These are phyloP conservation scores for Cephaloascus fragrans DNA, from an alignment of 805 yeast species.

Conservation along the genomic window DNA sequence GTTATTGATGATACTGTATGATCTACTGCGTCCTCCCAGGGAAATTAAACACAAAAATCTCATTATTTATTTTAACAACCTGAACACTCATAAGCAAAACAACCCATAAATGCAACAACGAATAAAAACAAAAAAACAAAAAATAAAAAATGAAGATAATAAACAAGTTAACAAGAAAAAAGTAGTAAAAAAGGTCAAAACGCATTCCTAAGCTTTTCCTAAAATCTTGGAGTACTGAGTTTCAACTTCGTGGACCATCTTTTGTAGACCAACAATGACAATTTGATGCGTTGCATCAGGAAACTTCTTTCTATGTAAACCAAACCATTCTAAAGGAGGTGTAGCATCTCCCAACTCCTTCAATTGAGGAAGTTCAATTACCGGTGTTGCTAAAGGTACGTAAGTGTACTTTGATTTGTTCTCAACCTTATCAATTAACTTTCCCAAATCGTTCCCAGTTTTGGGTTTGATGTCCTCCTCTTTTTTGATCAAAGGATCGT, in stretches of 20 bases:
- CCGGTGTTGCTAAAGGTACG: constrained; percentile 61
- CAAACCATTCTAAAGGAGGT: constrained; percentile 98
- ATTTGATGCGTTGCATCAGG: constrained; percentile 83
- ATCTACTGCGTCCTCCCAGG: too few species aligned
- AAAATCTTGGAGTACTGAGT: constrained; percentile 37
- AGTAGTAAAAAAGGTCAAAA: too few species aligned
- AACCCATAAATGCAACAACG: too few species aligned
- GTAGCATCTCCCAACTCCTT: constrained; percentile 94
- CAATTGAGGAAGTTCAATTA: constrained; percentile 81
- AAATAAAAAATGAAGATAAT: too few species aligned
- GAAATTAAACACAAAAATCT: too few species aligned
- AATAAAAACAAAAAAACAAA: too few species aligned
- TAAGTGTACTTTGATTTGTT: constrained; percentile 35
- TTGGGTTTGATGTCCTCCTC: constrained; percentile 7
- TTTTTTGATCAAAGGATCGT: constrained; percentile 9
- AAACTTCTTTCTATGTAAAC: constrained; percentile 75
- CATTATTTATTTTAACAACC: too few species aligned
- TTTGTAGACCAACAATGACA: constrained; percentile 64
- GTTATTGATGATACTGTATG: too few species aligned
- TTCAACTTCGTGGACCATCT: constrained; percentile 62
- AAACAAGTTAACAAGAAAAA: too few species aligned
- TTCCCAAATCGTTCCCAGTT: constrained; percentile 5
- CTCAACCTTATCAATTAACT: constrained; percentile 21
- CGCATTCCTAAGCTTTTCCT: constrained; percentile 30
- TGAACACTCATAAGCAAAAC: too few species aligned